Percentiles rank a stretch among this genome's conserved stretches.
These are phyloP conservation scores for Juncus inflexus DNA, from an alignment of 176 grass and related monocot genomes.

Conservation along the genomic window DNA sequence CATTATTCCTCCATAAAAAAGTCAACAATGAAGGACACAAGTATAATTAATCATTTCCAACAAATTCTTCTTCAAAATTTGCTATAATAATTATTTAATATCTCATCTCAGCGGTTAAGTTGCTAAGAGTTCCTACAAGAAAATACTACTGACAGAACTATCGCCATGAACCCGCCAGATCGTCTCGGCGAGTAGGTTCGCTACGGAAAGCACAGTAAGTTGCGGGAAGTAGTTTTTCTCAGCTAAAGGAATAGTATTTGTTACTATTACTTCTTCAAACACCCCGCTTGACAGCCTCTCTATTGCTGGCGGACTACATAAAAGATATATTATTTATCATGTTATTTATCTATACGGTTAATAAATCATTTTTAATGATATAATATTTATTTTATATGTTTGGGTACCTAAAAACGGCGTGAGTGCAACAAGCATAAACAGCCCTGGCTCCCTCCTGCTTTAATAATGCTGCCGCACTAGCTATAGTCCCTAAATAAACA, in stretches of 20 bases:
- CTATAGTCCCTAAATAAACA: constrained; percentile 67
- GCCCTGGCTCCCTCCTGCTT: constrained; percentile 87
- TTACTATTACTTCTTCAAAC: constrained; percentile 90
- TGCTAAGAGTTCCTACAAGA: constrained; percentile 32
- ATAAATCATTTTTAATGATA: constrained; percentile 1
- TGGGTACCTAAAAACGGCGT: constrained; percentile 95
- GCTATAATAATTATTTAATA: too few relatives aligned
- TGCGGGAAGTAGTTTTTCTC: constrained; percentile 64
- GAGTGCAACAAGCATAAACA: constrained; percentile 95
- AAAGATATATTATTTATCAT: constrained; percentile 18
- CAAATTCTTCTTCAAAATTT: too few relatives aligned
- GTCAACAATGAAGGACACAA: too few relatives aligned
- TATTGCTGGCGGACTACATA: constrained; percentile 69
- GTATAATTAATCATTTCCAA: too few relatives aligned
- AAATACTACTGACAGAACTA: constrained; percentile 70
- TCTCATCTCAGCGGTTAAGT: background rate
- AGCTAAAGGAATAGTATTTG: constrained; percentile 68
- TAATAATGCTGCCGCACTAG: constrained; percentile 71
- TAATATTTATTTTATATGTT: background rate
- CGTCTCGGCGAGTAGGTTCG: constrained; percentile 86
- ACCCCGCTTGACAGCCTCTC: constrained; percentile 75
- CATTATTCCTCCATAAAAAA: too few relatives aligned
- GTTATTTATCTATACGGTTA: background rate
- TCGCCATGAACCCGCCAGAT: constrained; percentile 80
- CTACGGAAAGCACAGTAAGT: constrained; percentile 79